Base-by-base conservation (phyloP, 2,329 filamentous ascomycete genomes). In the Xylariaceae sp. region DNA sequence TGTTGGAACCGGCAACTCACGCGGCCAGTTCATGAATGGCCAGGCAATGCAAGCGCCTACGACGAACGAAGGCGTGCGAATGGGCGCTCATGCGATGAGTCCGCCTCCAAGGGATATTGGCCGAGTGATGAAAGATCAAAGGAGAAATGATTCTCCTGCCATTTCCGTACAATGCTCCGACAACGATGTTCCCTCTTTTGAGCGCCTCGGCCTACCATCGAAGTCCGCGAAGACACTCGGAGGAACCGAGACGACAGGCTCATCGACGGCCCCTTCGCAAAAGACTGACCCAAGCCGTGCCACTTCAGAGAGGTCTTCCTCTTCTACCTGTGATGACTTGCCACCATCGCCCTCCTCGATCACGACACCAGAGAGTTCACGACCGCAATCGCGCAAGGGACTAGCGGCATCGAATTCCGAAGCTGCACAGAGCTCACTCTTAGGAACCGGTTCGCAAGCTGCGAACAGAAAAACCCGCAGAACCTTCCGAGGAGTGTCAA, bases 361-460 rank as follows among this genome's bases (percentile, higher is more conserved):
- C 1, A 75, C 73, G 3, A 78, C 76, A 0, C 75, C 76, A 3
- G 74, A 76, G 53, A 77, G 73, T 5, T 77, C 76, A 4, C 68
- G 75, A n/a, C 76, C 76, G 2, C 76, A 77, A 55, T 77, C 75
- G 4, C 67, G 71, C 8, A 75, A 73, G 60, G 76, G 72, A n/a
- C 17, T 65, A 15, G 50, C 56, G 4, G 56, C 69, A 6, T 61
- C 67, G 1, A 58, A 65, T 3, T 50, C 62, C 0, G 71, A 69
- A 5, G 61, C 48, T 35, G 53, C 61, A n/a, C 61, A 60, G 11
- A 56, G 13, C 2, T 47, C 50, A 5, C 23, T 56, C 13, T 53
- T 37, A 9, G 61, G 52, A 47, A 41, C 57, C n/a, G 55, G 11
- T 2, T n/a, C 52, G 4, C 48, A 58, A 51, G 47, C 44, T 13